A percentile compares a stretch with the other conserved stretches of the same genome.
Evolutionary conservation across 345 rosid genomes (phyloP).

Genomic region (Eucalyptus marginata): DNA sequence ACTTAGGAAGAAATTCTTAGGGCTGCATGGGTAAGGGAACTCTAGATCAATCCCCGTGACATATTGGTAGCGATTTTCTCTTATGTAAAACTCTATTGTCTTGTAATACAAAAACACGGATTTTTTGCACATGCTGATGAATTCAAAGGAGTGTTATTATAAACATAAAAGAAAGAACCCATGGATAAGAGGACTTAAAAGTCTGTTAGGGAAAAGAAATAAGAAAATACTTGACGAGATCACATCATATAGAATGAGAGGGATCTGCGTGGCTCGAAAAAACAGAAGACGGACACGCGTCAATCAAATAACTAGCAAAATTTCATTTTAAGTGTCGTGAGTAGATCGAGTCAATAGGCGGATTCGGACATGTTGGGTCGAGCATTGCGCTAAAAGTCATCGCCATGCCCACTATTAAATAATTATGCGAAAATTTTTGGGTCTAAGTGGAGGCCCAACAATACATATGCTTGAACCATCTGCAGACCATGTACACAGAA

Average conservation of each 20-base stretch:
- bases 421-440: background rate
- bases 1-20: too few relatives aligned
- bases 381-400: background rate
- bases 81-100: background rate
- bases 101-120: background rate
- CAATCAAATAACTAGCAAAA: background rate
- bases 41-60: too few relatives aligned
- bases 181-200: too few relatives aligned
- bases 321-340: background rate
- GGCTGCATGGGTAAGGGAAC: too few relatives aligned
- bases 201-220: background rate
- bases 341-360: too few relatives aligned
- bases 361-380: too few relatives aligned
- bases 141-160: background rate
- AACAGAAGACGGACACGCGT: background rate
- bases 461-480: background rate
- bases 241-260: background rate
- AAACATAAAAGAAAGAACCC: too few relatives aligned
- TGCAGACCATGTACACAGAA: background rate
- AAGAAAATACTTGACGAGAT: background rate
- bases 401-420: background rate
- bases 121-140: background rate
- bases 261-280: background rate
- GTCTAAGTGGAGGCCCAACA: background rate
- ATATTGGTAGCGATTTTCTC: background rate